Evolutionary conservation across 148 eudicot genomes (phyloP).

Genomic region (Chenopodium suecicum): DNA sequence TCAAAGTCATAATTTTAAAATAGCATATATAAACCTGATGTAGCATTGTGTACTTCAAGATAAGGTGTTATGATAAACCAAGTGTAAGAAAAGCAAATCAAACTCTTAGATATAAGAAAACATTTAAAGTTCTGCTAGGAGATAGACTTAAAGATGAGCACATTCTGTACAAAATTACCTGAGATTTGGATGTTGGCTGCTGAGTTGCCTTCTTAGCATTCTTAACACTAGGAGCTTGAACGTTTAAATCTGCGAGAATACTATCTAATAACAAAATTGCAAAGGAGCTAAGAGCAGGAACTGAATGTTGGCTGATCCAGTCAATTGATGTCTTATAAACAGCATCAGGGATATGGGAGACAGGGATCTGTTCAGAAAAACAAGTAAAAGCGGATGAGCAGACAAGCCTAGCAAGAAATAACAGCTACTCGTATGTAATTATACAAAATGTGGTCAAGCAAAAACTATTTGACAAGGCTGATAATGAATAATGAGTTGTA

Average conservation of each 20-base stretch:
- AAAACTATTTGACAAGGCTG: not conserved
- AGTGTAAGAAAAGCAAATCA: not conserved
- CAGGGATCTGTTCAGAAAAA: constrained; percentile 52
- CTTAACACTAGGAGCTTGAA: constrained; percentile 47
- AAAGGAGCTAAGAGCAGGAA: constrained; percentile 55
- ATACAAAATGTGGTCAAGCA: not conserved
- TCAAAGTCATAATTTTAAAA: no score
- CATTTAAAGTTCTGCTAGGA: not conserved
- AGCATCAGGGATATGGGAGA: constrained; percentile 57
- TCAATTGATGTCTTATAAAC: constrained; percentile 71
- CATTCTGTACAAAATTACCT: constrained; percentile 37
- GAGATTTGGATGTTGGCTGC: constrained; percentile 67
- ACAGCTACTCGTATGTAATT: not conserved
- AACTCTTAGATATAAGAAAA: not conserved
- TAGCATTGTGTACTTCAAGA: no score
- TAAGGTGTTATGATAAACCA: not conserved
- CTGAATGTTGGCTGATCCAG: constrained; percentile 66
- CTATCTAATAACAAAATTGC: constrained; percentile 58
- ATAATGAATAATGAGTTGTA: not conserved
- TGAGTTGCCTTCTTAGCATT: constrained; percentile 62
- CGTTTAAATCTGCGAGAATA: constrained; percentile 55
- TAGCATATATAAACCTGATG: no score
- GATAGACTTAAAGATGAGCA: not conserved
- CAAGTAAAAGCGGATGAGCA: constrained; percentile 4
- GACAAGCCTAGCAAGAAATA: not conserved